Evolutionary conservation across 2,329 filamentous ascomycete species (phyloP).

Genomic region (Claviceps pusilla): DNA sequence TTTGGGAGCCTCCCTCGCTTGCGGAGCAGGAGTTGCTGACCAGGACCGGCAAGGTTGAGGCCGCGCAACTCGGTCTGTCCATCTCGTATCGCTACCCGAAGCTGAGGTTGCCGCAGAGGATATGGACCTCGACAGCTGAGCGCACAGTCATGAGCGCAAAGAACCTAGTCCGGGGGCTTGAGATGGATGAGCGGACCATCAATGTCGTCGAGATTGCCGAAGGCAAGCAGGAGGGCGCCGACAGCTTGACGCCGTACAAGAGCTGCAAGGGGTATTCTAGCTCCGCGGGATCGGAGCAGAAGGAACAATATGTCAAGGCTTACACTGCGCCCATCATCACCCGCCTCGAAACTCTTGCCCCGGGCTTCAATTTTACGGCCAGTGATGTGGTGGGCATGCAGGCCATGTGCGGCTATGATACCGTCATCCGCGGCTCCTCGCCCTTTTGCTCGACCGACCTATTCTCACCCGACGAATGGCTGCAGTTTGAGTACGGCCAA

Average conservation of each 20-base stretch:
- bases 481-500: conserved; percentile 50
- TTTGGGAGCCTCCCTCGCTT: conserved; percentile 41
- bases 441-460: conserved; percentile 45
- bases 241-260: conserved; percentile 49
- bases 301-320: conserved; percentile 30
- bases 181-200: conserved; percentile 36
- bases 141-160: conserved; percentile 43
- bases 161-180: conserved; percentile 41
- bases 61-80: conserved; percentile 43
- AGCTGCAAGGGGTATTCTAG: conserved; percentile 48
- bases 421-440: conserved; percentile 45
- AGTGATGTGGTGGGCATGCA: conserved; percentile 52
- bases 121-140: conserved; percentile 51
- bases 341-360: conserved; percentile 36
- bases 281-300: conserved; percentile 40
- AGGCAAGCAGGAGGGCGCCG: conserved; percentile 39
- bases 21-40: conserved; percentile 45
- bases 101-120: conserved; percentile 34
- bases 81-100: conserved; percentile 38
- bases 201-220: conserved; percentile 41
- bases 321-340: conserved; percentile 48
- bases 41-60: conserved; percentile 44
- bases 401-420: conserved; percentile 51
- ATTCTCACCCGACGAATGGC: conserved; percentile 48
- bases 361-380: conserved; percentile 46